A percentile compares a stretch with the other conserved stretches of the same genome.
Conservation (phyloP, 345 rosid genomes). For the Capsella bursapastoris region DNA sequence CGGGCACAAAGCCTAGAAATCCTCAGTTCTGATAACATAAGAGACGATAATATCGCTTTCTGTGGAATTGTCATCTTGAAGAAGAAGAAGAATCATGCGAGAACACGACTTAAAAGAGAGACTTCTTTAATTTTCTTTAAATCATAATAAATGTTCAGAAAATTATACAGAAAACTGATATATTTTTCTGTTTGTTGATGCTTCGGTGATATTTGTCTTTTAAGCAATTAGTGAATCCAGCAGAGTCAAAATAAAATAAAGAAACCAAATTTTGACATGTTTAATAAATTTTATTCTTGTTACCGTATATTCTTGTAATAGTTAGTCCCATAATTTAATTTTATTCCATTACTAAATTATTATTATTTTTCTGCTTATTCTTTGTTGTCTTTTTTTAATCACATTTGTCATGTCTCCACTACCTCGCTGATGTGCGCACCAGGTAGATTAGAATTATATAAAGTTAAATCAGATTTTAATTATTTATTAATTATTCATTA, state of each 20-base stretch:
- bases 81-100: constrained; percentile 32
- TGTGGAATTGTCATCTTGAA: constrained; percentile 25
- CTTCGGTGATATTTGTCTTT: constrained; percentile 37
- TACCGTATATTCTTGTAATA: neutral
- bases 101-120: constrained; percentile 37
- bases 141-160: neutral
- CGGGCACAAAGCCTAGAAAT: constrained; percentile 18
- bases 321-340: neutral
- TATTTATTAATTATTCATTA: neutral
- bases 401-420: constrained; percentile 32
- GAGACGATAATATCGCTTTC: constrained; percentile 18
- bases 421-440: constrained; percentile 40
- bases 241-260: too few species aligned
- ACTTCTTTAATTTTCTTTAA: neutral
- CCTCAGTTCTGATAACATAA: neutral
- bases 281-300: neutral
- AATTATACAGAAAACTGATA: too few species aligned
- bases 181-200: neutral
- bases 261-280: neutral
- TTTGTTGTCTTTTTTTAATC: neutral
- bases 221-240: neutral
- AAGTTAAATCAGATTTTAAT: neutral
- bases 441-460: constrained; percentile 19
- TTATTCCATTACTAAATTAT: neutral
- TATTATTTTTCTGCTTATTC: constrained; percentile 9